Evolutionary conservation across 352 stramenopile genomes (phyloP).

Genomic region (Globisporangium apiculatum): DNA sequence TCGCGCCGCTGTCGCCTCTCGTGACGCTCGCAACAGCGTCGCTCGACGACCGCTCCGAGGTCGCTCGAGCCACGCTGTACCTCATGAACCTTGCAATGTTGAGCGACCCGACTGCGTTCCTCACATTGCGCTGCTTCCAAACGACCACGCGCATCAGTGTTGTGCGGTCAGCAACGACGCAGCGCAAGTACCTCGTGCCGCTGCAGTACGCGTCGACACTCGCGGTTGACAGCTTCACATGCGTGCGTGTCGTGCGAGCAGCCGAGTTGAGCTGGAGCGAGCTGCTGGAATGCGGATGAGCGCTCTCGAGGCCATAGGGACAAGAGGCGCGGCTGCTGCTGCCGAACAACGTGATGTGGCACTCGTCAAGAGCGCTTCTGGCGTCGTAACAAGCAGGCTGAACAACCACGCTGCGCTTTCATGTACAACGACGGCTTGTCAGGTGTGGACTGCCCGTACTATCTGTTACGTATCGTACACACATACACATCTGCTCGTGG

Average conservation of each 20-base stretch:
- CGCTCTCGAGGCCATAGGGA: too few species aligned
- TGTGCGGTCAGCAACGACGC: not conserved
- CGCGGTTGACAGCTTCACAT: slow-evolving; percentile 1
- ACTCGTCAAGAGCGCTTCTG: too few species aligned
- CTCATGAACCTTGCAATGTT: slow-evolving; percentile 23
- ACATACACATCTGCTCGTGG: too few species aligned
- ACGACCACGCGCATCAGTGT: not conserved
- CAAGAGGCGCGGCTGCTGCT: too few species aligned
- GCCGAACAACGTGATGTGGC: too few species aligned
- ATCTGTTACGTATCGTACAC: too few species aligned
- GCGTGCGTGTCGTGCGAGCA: not conserved
- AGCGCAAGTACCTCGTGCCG: slow-evolving; percentile 2
- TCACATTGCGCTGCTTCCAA: not conserved
- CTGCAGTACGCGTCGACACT: not conserved
- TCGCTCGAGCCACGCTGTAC: slow-evolving; percentile 3
- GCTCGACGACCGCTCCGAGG: slow-evolving; percentile 3
- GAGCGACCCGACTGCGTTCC: slow-evolving; percentile 14
- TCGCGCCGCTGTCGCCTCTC: slow-evolving; percentile 3
- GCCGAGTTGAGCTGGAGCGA: not conserved
- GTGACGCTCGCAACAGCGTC: slow-evolving; percentile 16
- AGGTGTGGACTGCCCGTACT: too few species aligned
- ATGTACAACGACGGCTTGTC: too few species aligned
- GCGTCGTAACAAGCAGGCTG: too few species aligned
- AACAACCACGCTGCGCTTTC: too few species aligned
- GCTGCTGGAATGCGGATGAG: too few species aligned